Evolutionary conservation across 495 filamentous ascomycete genomes (phyloP), one percentile per base, ranked within the genome.

Genomic region (Lasiosphaeriaceae sp.): DNA sequence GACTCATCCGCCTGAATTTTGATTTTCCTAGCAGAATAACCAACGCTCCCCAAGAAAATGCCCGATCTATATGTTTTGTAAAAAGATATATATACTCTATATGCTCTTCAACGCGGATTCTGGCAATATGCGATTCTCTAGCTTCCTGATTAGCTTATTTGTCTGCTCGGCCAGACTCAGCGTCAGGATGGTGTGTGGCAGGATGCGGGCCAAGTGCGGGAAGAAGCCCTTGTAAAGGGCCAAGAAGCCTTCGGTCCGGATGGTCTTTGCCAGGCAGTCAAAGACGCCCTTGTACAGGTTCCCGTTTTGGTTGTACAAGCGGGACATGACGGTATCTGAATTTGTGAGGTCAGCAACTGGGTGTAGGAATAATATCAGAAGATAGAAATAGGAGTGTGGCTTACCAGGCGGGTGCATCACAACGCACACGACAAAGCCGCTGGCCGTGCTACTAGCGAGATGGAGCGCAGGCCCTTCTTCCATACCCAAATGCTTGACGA

Each of bases 161-260:
- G 94, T 99, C 75, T 97, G 94, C 71, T 99, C 94, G 9, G 94
- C 94, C 68, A 99, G 77, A 61, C 84, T 94, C 61, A 99, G 82
- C 0, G 90, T 97, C 65, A 97, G 71, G 70, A 97, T 88, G 19
- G 94, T 99, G 67, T 99, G 94, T 24, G 94, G 94, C 53, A 97
- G 75, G 55, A 99, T 97, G 57, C 94, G 79, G 20, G 95, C 91
- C 52, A 99, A 73, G 76, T 99, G 94, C 19, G 94, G 95, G 62
- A 96, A 86, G 77, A 90, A 96, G 56, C 94, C 94, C 77, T 99
- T 99, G 76, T 99, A 99, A 48, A 99, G 93, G 55, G 94, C 94
- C 26, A 97, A 70, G 23, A 96, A 61, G 21, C 94, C 94, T 69
- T 99, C 94, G 0, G 90, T 96, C 66, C 83, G 83, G 62, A 99